Evolutionary conservation across 1,284 basidiomycete species (phyloP).

Genomic region (Cystobasidium slooffiae): DNA sequence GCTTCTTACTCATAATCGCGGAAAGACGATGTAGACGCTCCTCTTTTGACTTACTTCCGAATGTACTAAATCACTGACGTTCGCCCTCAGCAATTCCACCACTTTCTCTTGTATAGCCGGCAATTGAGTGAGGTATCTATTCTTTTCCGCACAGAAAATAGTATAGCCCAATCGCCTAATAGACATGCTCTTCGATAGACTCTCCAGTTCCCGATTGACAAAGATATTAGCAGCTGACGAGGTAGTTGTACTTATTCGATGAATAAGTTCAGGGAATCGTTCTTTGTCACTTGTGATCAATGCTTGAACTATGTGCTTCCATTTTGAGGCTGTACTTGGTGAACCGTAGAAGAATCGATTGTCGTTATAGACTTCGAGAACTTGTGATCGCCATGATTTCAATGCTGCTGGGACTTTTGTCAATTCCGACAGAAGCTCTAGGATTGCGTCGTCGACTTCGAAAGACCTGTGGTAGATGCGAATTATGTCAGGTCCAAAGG

Average conservation of each 20-base stretch:
- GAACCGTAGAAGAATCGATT: conserved; percentile 80
- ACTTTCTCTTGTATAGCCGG: conserved; percentile 95
- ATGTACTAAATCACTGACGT: conserved; percentile 81
- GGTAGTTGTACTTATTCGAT: conserved; percentile 70
- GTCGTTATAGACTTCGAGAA: conserved; percentile 83
- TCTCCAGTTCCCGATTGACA: conserved; percentile 92
- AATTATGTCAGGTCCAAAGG: no score
- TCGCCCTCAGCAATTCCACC: conserved; percentile 85
- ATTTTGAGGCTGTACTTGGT: conserved; percentile 65
- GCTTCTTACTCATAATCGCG: no score
- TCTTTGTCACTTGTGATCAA: conserved; percentile 86
- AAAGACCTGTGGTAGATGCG: conserved; percentile 48
- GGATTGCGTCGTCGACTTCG: conserved; percentile 61
- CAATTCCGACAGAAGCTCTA: conserved; percentile 77
- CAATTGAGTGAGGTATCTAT: conserved; percentile 85
- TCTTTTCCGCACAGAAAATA: conserved; percentile 81
- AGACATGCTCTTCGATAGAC: conserved; percentile 82
- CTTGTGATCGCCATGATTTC: conserved; percentile 81
- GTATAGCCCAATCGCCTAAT: conserved; percentile 85
- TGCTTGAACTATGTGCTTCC: conserved; percentile 78
- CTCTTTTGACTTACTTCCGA: conserved; percentile 68
- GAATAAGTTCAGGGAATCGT: conserved; percentile 73
- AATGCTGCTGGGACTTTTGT: conserved; percentile 74
- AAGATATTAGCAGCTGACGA: conserved; percentile 94
- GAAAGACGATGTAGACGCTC: background rate